Evolutionary conservation across 768 basidiomycete genomes (phyloP).

Genomic region (Boletus rubropictus): DNA sequence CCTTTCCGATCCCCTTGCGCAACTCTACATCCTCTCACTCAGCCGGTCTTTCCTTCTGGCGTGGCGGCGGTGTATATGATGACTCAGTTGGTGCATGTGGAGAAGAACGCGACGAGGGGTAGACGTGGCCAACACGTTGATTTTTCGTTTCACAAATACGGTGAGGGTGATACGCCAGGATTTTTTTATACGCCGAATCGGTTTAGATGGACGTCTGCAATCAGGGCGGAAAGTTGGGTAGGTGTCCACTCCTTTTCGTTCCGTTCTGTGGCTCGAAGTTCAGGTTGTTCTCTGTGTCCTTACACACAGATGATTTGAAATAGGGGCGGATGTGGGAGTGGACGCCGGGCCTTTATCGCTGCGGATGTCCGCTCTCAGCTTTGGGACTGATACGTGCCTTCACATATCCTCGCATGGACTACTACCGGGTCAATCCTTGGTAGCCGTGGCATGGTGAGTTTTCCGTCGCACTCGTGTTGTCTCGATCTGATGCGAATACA

Average conservation of each 20-base stretch:
- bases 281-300: neutral
- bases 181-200: conserved; percentile 58
- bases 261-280: neutral
- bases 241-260: conserved; percentile 7
- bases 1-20: conserved; percentile 60
- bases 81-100: conserved; percentile 53
- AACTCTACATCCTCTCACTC: conserved; percentile 58
- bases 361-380: conserved; percentile 39
- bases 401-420: conserved; percentile 57
- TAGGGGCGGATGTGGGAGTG: conserved; percentile 24
- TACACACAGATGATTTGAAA: conserved; percentile 23
- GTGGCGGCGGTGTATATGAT: conserved; percentile 65
- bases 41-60: conserved; percentile 58
- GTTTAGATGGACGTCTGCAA: conserved; percentile 55
- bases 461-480: neutral
- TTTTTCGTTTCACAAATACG: conserved; percentile 44
- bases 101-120: conserved; percentile 44
- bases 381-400: neutral
- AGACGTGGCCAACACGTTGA: conserved; percentile 47
- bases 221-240: conserved; percentile 56
- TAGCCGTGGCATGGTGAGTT: conserved; percentile 36
- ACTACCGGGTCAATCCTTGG: conserved; percentile 54
- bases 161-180: conserved; percentile 60
- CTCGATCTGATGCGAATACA: neutral
- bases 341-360: conserved; percentile 55